These are phyloP conservation scores for Nemania serpens DNA, from an alignment of 2,329 filamentous ascomycete genomes.

Conservation along the genomic window DNA sequence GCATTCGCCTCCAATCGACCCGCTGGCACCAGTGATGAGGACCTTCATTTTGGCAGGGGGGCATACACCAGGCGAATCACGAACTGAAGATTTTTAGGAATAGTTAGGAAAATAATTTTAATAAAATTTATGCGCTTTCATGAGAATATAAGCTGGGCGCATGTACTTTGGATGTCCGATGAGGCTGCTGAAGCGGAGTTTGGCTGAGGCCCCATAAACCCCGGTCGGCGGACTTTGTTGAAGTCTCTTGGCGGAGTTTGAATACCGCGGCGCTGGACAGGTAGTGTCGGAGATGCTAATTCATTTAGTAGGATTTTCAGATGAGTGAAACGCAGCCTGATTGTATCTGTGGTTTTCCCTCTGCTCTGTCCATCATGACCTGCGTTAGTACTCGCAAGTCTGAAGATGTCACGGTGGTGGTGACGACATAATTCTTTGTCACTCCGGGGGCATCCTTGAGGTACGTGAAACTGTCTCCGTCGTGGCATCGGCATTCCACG, in stretches of 20 bases:
- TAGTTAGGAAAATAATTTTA: too few relatives aligned
- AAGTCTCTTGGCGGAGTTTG: constrained; percentile 11
- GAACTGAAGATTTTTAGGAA: not conserved
- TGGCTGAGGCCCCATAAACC: not conserved
- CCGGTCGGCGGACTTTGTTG: constrained; percentile 12
- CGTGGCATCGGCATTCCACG: too few relatives aligned
- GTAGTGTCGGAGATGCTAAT: not conserved
- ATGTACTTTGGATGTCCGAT: too few relatives aligned
- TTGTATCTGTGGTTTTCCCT: constrained; percentile 10
- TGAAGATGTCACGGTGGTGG: not conserved
- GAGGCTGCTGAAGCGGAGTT: too few relatives aligned
- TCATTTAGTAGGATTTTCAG: not conserved
- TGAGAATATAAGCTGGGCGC: too few relatives aligned
- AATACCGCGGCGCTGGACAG: not conserved
- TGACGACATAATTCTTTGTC: not conserved
- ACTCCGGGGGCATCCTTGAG: too few relatives aligned
- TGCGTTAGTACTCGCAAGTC: not conserved
- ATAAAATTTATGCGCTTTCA: too few relatives aligned
- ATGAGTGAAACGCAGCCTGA: constrained; percentile 6
- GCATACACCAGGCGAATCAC: not conserved
- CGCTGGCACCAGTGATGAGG: constrained; percentile 43
- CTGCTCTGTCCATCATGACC: not conserved
- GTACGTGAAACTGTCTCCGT: too few relatives aligned
- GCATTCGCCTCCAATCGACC: constrained; percentile 42
- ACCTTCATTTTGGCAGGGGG: constrained; percentile 41